These are phyloP conservation scores for Colletotrichum endophyticum DNA, from an alignment of 2,329 filamentous ascomycete species.

Conservation along the genomic window DNA sequence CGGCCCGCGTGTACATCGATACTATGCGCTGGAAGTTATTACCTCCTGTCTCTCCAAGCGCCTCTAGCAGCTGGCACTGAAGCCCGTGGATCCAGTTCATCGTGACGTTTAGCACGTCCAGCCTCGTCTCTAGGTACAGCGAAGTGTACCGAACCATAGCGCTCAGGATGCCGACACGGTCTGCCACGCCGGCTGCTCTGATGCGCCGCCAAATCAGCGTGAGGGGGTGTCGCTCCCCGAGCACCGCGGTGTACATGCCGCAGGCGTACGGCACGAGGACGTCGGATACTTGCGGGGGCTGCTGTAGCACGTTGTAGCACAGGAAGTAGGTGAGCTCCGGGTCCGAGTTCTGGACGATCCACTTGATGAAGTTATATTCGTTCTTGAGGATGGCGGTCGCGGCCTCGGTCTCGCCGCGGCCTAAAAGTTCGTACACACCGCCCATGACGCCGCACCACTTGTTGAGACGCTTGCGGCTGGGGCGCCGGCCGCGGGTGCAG, in stretches of 20 bases:
- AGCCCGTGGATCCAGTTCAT: not conserved
- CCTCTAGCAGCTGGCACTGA: not conserved
- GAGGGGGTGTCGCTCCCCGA: not conserved
- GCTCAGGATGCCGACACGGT: not conserved
- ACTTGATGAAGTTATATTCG: not conserved
- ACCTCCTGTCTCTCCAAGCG: not conserved
- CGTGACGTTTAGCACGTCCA: not conserved
- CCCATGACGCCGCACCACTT: accelerated
- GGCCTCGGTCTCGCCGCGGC: not conserved
- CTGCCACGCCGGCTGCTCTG: accelerated
- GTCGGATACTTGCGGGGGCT: not conserved
- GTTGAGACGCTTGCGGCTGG: not conserved
- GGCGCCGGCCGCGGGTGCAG: not conserved
- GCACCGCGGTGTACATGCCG: not conserved
- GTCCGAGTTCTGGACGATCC: not conserved
- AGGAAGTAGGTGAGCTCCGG: not conserved
- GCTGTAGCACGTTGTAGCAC: not conserved
- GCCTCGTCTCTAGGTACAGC: not conserved
- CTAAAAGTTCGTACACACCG: not conserved
- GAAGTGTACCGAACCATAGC: accelerated
- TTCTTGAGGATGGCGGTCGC: not conserved
- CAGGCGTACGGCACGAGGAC: not conserved
- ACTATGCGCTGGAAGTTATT: not conserved
- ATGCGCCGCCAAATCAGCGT: not conserved
- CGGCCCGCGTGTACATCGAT: not conserved